Base-by-base conservation (phyloP, 192 early-diverging fungal species). In the Mortierella hygrophila region DNA sequence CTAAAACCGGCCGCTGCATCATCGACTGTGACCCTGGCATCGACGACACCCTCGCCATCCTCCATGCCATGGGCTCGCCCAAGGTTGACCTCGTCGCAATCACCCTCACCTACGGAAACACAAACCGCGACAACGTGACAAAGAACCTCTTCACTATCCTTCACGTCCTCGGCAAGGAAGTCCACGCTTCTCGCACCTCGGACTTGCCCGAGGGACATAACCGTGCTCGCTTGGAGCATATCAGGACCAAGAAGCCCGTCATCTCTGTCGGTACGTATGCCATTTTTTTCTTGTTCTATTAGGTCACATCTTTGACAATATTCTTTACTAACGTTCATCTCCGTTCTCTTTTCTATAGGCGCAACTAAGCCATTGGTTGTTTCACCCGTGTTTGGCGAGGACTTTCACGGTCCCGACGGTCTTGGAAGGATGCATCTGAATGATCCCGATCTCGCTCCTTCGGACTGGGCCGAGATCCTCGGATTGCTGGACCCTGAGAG, bases 351-450 rank as follows among this genome's bases (percentile, higher is more conserved):
- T 0, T 13, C 23, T 9, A 32, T 47, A 91, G 90, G 90, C 10
- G 80, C 80, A 7, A 73, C 32, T 6, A 81, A 54, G 21, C 91
- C 89, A 44, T 70, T 90, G n/a, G 75, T 82, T 6, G 78, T 75
- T 65, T 63, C 77, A 21, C 47, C 75, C 32, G 68, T 74, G 1
- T 85, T 79, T 38, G 91, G 88, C 4, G 87, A 87, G 23, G 83
- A 91, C 46, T 91, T 90, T 46, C 91, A 91, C 81, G 91, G 91
- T 10, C 70, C 87, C 18, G 91, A 91, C 68, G 91, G 91, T 6
- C 54, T 91, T 6, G 91, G 89, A 10, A 52, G 75, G 32, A 69
- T 91, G 44, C 85, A 91, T 65, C 1, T 88, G 32, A 82, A 80
- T 18, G 86, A 82, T 40, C 81, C 81, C 11, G 74, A 76, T 68